Percentiles rank a stretch among this genome's conserved stretches.
These are phyloP conservation scores for Talaromyces sp. DNA, from an alignment of 2,329 filamentous ascomycete species.

Conservation along the genomic window DNA sequence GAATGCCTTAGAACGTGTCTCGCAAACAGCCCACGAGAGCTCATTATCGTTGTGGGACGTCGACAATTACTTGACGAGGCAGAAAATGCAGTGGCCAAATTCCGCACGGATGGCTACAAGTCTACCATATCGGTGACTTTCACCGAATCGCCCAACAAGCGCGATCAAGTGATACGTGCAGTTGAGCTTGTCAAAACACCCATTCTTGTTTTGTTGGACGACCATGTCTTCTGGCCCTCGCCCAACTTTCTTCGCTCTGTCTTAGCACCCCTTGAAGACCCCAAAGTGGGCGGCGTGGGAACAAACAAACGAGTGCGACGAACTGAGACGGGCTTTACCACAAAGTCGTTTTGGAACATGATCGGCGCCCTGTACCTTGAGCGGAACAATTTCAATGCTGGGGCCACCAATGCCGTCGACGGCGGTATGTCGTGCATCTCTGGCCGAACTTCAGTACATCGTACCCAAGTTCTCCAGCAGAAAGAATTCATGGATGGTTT, in stretches of 20 bases:
- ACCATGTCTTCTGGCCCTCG: slow-evolving; percentile 52
- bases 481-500: slow-evolving; percentile 42
- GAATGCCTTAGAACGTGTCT: slow-evolving; percentile 41
- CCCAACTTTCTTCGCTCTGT: slow-evolving; percentile 37
- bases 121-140: slow-evolving; percentile 24
- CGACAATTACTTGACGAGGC: slow-evolving; percentile 7
- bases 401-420: slow-evolving; percentile 53
- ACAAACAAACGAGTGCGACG: slow-evolving; percentile 54
- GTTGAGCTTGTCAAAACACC: slow-evolving; percentile 34
- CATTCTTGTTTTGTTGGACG: slow-evolving; percentile 48
- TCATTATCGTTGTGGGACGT: slow-evolving; percentile 48
- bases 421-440: slow-evolving; percentile 58
- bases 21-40: slow-evolving; percentile 30
- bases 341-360: slow-evolving; percentile 46
- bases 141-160: slow-evolving; percentile 42
- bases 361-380: slow-evolving; percentile 57
- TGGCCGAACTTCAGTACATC: slow-evolving; percentile 51
- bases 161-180: slow-evolving; percentile 43
- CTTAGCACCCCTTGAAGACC: slow-evolving; percentile 43
- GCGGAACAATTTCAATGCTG: slow-evolving; percentile 60
- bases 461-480: slow-evolving; percentile 48
- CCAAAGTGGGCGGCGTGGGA: slow-evolving; percentile 50
- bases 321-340: slow-evolving; percentile 17
- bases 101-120: slow-evolving; percentile 7
- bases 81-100: background rate